A percentile compares a stretch with the other conserved stretches of the same genome.
Conservation (phyloP, 371 early-diverging fungal species). For the Mucor piriformis region DNA sequence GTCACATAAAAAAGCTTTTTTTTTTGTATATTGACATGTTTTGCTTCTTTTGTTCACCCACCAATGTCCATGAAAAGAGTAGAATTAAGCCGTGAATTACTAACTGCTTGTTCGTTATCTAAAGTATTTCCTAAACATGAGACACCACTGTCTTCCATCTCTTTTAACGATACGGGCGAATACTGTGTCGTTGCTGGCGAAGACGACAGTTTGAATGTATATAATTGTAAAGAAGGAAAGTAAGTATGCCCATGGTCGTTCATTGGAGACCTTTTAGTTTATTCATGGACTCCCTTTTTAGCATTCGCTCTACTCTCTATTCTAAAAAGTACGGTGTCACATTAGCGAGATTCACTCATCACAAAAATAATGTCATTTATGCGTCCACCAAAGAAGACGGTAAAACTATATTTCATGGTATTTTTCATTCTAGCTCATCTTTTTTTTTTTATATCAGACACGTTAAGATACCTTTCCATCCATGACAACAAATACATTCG, state of each 20-base stretch:
- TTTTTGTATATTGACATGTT: neutral
- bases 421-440: no score
- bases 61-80: conserved; percentile 13
- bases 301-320: conserved; percentile 61
- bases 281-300: conserved; percentile 20
- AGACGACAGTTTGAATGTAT: conserved; percentile 84
- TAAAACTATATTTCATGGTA: no score
- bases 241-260: conserved; percentile 35
- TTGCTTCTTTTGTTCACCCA: neutral
- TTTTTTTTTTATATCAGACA: no score
- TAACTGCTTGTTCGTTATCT: conserved; percentile 47
- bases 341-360: conserved; percentile 84
- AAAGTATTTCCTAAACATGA: conserved; percentile 74
- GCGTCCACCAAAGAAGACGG: conserved; percentile 94
- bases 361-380: conserved; percentile 74
- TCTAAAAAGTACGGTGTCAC: conserved; percentile 90
- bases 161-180: conserved; percentile 75
- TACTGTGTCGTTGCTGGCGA: conserved; percentile 74
- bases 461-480: conserved; percentile 86
- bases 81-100: conserved; percentile 36
- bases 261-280: neutral
- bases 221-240: conserved; percentile 76
- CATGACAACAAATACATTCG: conserved; percentile 92
- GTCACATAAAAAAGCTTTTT: neutral
- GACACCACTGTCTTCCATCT: conserved; percentile 71